Base-by-base conservation (phyloP, 176 grass and related monocot species). In the Triticum urartu region DNA sequence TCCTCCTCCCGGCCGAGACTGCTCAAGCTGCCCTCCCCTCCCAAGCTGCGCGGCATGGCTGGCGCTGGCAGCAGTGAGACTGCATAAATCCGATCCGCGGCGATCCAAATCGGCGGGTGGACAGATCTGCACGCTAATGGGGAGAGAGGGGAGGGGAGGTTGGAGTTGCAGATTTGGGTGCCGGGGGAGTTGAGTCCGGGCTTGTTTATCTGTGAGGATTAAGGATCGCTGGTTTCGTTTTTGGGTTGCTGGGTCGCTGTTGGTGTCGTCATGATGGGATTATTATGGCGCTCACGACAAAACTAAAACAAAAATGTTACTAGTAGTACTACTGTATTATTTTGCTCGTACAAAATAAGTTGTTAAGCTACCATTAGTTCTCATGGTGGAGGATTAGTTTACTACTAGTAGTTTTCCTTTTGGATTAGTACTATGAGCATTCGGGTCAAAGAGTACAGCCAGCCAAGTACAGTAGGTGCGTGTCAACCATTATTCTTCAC, bases 51-150 rank as follows among this genome's bases (percentile, higher is more conserved):
- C 68, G 81, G 77, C 89, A 91, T 91, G 85, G 69, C 85, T 91
- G 81, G 85, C 83, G 77, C 77, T 75, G 47, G 81, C 68, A 33
- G 81, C 85, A 81, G 89, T 88, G 68, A 76, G 89, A 87, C 68
- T 75, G 89, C 89, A 91, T 91, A 88, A 88, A 91, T 88, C 85
- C 69, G 81, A 91, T 91, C 85, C 47, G 81, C 68, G 68, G 25
- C 50, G 62, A 81, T 50, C 64, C 64, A 21, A 75, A 68, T 34
- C 59, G 78, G 70, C 39, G 52, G 72, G 73, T 25, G 84, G 85
- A 68, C 40, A 61, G 89, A 91, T 88, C 85, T 87, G 89, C 42
- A 68, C 65, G 56, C 79, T 17, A 63, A 70, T 62, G 90, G 47
- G 38, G 14, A 34, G 58, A 74, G 47, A 15, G n/a, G 83, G 20